A percentile compares a stretch with the other conserved stretches of the same genome.
Evolutionary conservation across 805 yeast species (phyloP).

Genomic region (Pachysolen tannophilus): DNA sequence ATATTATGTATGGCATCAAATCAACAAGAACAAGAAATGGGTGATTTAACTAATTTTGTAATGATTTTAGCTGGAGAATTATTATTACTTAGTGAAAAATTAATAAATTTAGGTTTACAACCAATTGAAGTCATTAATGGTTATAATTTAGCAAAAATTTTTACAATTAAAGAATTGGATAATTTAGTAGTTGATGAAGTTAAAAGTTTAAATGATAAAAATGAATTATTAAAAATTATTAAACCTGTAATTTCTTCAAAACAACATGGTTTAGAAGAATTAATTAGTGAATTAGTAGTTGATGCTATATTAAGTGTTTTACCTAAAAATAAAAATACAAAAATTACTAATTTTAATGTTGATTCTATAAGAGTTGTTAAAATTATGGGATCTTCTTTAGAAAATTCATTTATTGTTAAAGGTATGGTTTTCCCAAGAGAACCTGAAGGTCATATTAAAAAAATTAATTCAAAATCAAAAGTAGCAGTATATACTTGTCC

Average conservation of each 20-base stretch:
- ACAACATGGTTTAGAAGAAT: slow-evolving; percentile 83
- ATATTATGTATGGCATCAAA: slow-evolving; percentile 92
- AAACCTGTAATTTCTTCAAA: slow-evolving; percentile 88
- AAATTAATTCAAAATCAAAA: slow-evolving; percentile 53
- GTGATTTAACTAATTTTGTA: slow-evolving; percentile 91
- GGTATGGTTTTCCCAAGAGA: slow-evolving; percentile 98
- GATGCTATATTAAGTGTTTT: slow-evolving; percentile 77
- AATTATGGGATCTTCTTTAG: slow-evolving; percentile 85
- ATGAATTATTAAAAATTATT: slow-evolving; percentile 62
- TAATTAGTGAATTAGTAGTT: slow-evolving; percentile 67
- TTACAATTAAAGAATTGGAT: slow-evolving; percentile 62
- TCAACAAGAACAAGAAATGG: slow-evolving; percentile 96
- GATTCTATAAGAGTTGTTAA: slow-evolving; percentile 94
- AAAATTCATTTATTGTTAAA: slow-evolving; percentile 70
- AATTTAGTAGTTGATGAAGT: slow-evolving; percentile 53
- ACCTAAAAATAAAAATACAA: slow-evolving; percentile 51
- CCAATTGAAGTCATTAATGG: slow-evolving; percentile 94
- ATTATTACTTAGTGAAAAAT: slow-evolving; percentile 76
- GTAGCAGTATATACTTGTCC: slow-evolving; percentile 94
- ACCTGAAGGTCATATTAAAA: slow-evolving; percentile 87
- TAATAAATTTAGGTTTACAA: slow-evolving; percentile 76
- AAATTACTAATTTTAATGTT: slow-evolving; percentile 54
- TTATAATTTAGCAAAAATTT: slow-evolving; percentile 77
- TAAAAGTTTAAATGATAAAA: slow-evolving; percentile 44
- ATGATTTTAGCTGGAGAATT: slow-evolving; percentile 90